These are phyloP conservation scores for Picocystis sp. DNA, from an alignment of 163 green algal genomes.

Conservation along the genomic window DNA sequence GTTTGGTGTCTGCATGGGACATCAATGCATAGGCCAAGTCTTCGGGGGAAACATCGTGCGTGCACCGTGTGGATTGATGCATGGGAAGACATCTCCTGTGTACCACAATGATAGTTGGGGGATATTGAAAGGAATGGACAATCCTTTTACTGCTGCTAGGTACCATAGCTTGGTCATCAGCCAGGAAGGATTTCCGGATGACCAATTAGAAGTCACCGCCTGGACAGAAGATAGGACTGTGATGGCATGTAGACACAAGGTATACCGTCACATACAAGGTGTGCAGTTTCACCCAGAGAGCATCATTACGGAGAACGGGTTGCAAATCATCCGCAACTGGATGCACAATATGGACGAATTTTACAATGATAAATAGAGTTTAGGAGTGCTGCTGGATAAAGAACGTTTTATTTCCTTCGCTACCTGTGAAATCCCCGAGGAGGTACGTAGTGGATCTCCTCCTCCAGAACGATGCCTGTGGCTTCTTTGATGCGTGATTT, in stretches of 20 bases:
- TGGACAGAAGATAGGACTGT: constrained; percentile 95
- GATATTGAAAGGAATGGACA: constrained; percentile 44
- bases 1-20: constrained; percentile 97
- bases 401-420: neutral
- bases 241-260: constrained; percentile 82
- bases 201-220: constrained; percentile 77
- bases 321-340: constrained; percentile 78
- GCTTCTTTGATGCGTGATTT: neutral
- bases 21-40: constrained; percentile 93
- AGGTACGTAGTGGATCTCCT: constrained; percentile 1
- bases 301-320: constrained; percentile 84
- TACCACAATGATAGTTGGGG: constrained; percentile 53
- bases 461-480: constrained; percentile 1
- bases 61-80: constrained; percentile 83
- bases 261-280: constrained; percentile 62
- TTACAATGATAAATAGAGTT: neutral
- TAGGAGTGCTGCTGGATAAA: no score
- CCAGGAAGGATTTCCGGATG: constrained; percentile 57
- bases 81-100: constrained; percentile 87
- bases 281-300: constrained; percentile 94
- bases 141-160: constrained; percentile 76
- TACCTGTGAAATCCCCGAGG: neutral
- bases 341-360: constrained; percentile 31
- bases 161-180: constrained; percentile 76
- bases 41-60: constrained; percentile 72